Percentiles rank a stretch among this genome's conserved stretches.
These are phyloP conservation scores for Epithele typhae DNA, from an alignment of 768 basidiomycete species.

Conservation along the genomic window DNA sequence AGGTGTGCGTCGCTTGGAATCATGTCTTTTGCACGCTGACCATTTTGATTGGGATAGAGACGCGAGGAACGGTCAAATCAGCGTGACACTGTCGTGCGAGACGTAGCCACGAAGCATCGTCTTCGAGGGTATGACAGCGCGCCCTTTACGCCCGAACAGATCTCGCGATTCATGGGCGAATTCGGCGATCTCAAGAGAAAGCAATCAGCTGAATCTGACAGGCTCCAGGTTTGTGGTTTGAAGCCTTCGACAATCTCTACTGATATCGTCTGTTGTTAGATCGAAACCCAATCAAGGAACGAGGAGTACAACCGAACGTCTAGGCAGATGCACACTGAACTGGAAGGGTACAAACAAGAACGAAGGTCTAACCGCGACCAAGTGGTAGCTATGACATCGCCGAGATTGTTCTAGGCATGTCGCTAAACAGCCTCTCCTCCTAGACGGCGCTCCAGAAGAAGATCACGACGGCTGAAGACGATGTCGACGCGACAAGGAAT, in stretches of 20 bases:
- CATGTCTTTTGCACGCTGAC: too few species aligned
- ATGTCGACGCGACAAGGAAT: constrained; percentile 52
- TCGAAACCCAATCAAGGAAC: constrained; percentile 48
- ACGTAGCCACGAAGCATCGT: too few species aligned
- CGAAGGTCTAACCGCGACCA: constrained; percentile 48
- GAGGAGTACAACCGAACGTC: constrained; percentile 65
- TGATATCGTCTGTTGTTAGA: too few species aligned
- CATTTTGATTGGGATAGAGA: too few species aligned
- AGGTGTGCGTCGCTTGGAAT: too few species aligned
- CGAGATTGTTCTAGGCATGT: background rate
- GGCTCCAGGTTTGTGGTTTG: constrained; percentile 62
- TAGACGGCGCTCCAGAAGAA: constrained; percentile 37
- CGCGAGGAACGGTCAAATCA: too few species aligned
- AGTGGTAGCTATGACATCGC: constrained; percentile 39
- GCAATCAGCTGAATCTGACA: constrained; percentile 61
- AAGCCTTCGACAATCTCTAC: too few species aligned
- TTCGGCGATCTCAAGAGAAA: too few species aligned
- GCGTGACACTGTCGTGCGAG: too few species aligned
- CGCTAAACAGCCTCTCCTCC: background rate
- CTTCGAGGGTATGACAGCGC: background rate
- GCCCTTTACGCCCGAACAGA: background rate
- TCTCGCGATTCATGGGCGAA: too few species aligned
- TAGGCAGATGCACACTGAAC: constrained; percentile 49
- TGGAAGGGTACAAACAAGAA: constrained; percentile 52
- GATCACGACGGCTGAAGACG: constrained; percentile 48